Evolutionary conservation across 208 protist species (phyloP).

Genomic region (Trypanosomatidae sp.): DNA sequence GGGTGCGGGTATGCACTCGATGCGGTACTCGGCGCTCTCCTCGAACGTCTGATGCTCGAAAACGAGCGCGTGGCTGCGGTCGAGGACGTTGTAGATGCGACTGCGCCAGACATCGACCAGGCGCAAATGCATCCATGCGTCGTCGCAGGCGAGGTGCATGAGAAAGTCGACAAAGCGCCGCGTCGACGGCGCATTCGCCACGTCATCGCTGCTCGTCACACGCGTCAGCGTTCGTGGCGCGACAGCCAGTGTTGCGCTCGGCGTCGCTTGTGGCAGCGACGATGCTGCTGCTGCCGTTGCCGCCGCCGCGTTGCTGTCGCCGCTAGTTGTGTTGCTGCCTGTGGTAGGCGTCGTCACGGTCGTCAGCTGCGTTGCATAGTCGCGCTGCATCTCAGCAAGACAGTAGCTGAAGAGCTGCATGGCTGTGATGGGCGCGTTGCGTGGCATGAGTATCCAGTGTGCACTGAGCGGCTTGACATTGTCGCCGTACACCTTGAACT

Average conservation of each 20-base stretch:
- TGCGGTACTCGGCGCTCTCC: constrained; percentile 79
- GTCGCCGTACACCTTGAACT: constrained; percentile 73
- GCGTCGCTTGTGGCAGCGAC: constrained; percentile 1
- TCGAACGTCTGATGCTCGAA: constrained; percentile 75
- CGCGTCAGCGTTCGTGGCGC: constrained; percentile 5
- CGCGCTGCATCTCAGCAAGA: constrained; percentile 40
- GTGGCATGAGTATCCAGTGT: constrained; percentile 77
- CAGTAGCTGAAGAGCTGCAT: constrained; percentile 51
- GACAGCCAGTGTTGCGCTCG: no score
- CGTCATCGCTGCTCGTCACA: constrained; percentile 2
- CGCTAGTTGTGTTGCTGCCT: not conserved
- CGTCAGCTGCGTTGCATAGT: constrained; percentile 7
- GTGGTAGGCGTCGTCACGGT: not conserved
- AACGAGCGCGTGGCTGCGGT: constrained; percentile 37
- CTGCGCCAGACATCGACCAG: constrained; percentile 79
- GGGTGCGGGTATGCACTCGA: constrained; percentile 53
- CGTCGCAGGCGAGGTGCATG: constrained; percentile 16
- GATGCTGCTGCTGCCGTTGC: no score
- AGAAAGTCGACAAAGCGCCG: constrained; percentile 17
- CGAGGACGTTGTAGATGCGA: constrained; percentile 75
- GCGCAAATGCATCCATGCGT: constrained; percentile 51
- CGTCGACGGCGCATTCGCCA: not conserved
- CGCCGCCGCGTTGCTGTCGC: no score
- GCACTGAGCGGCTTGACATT: constrained; percentile 50
- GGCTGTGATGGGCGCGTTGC: constrained; percentile 36